Conservation (phyloP, 2,329 filamentous ascomycete genomes). For the Xylariaceae sp. region DNA sequence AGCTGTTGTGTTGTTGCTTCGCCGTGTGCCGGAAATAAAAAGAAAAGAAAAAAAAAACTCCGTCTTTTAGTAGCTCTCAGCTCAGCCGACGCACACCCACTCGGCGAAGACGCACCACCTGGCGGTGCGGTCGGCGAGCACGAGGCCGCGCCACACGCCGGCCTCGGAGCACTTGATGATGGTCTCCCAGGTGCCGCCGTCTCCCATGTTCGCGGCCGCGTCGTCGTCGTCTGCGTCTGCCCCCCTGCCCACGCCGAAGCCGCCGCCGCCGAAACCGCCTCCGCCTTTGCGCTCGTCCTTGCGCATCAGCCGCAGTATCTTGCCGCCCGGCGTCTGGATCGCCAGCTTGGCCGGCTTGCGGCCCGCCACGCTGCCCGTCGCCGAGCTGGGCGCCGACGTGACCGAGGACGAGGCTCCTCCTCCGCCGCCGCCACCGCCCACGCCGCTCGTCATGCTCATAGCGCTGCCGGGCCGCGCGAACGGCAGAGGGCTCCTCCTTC, state of each 20-base stretch:
- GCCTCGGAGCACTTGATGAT: slow-evolving; percentile 84
- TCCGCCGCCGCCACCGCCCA: slow-evolving; percentile 45
- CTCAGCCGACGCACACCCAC: slow-evolving; percentile 54
- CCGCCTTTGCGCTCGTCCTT: slow-evolving; percentile 63
- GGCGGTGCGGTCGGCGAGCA: slow-evolving; percentile 74
- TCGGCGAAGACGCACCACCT: slow-evolving; percentile 91
- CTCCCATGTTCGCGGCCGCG: too few species aligned
- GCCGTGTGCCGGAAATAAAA: too few species aligned
- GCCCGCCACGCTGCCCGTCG: slow-evolving; percentile 42
- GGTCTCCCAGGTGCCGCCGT: slow-evolving; percentile 78
- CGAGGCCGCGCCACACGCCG: slow-evolving; percentile 73
- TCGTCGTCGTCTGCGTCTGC: slow-evolving; percentile 43
- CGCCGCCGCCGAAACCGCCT: slow-evolving; percentile 30
- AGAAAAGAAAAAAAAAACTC: too few species aligned
- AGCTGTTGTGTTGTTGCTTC: too few species aligned
- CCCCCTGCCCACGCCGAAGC: slow-evolving; percentile 31
- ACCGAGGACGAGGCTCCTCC: too few species aligned
- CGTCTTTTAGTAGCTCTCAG: too few species aligned
- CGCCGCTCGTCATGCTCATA: slow-evolving; percentile 56
- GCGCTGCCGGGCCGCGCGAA: slow-evolving; percentile 54
- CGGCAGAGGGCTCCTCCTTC: slow-evolving; percentile 50
- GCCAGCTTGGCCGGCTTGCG: slow-evolving; percentile 92
- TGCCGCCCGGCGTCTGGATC: slow-evolving; percentile 88
- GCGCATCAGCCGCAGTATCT: slow-evolving; percentile 81
- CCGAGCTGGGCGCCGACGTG: slow-evolving; percentile 51